phyloP scores from a whole-genome alignment of 2,329 filamentous ascomycete genomes.

The Sclerotiophoma versabilis region DNA sequence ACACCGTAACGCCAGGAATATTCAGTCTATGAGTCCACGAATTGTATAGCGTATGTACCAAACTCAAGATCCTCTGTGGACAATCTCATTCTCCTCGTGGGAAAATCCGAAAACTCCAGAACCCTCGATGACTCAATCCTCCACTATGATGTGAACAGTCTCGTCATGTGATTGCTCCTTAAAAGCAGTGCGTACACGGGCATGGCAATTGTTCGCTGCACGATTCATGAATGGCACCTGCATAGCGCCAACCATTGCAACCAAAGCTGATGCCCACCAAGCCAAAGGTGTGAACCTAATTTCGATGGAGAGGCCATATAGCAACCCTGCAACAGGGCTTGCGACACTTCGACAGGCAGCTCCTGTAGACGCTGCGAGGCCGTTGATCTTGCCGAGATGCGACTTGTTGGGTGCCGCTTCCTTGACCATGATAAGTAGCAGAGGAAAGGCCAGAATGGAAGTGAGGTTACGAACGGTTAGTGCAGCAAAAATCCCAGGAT shows the following conservation, averaged over 20 bases:
- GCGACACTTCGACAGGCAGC: conserved; percentile 74
- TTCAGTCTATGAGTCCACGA: not conserved
- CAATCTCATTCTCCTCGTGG: not conserved
- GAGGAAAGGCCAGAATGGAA: conserved; percentile 72
- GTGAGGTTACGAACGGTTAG: conserved; percentile 71
- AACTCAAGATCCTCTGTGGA: not conserved
- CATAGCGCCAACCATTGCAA: conserved; percentile 63
- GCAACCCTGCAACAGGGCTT: conserved; percentile 70
- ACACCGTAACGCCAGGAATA: not conserved
- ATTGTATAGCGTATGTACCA: too few relatives aligned
- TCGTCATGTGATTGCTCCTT: conserved; percentile 25
- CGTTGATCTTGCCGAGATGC: conserved; percentile 74
- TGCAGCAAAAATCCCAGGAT: conserved; percentile 70
- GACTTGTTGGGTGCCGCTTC: conserved; percentile 70
- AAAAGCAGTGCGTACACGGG: conserved; percentile 34
- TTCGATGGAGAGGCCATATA: conserved; percentile 68
- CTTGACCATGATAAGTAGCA: conserved; percentile 75
- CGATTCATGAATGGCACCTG: conserved; percentile 64
- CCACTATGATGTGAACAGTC: conserved; percentile 36
- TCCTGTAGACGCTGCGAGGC: conserved; percentile 74
- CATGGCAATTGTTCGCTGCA: conserved; percentile 50
- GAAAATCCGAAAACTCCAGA: too few relatives aligned
- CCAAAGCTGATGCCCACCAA: conserved; percentile 66
- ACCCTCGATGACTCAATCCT: conserved; percentile 18
- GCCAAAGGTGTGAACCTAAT: conserved; percentile 67